Evolutionary conservation across 805 yeast species (phyloP), one percentile per base, ranked within the genome.

Genomic region (Tanozyma kutaoensis): DNA sequence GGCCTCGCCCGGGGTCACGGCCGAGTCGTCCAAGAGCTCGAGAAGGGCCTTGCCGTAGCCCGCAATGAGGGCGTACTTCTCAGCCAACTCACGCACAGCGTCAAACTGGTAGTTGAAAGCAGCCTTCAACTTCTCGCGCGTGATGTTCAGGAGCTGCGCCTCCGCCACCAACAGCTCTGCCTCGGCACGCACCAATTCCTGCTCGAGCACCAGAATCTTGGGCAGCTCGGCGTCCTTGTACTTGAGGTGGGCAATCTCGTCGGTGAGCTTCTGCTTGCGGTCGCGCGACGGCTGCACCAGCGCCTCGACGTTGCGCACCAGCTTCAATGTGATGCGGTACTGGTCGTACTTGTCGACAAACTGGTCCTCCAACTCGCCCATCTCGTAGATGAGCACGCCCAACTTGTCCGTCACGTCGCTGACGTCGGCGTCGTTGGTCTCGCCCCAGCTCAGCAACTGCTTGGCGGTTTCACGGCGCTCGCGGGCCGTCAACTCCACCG

Each of bases 111-210:
- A 86, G 66, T 80, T 76, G 71, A 81, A 91, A 29, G 96, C 93
- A 40, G 95, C 91, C 77, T 91, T 91, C 54, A 88, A 69, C 68
- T 86, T 86, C 65, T 86, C 96, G 62, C 98, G 81, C 46, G 97
- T 88, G 61, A 91, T 88, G 67, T 88, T 88, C 37, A 95, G 82
- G 53, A 88, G 74, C 68, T 88, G 98, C 33, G 97, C 97, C 68
- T 88, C 98, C 34, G 98, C 98, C 46, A 88, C 98, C 45, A 88
- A 74, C 27, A 95, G 84, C 66, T 91, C 97, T 40, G 97, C 97
- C 69, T 88, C 98, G 28, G 97, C 96, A 62, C 98, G 77, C 42
- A 91, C 97, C 54, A 91, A 72, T 64, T 91, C 97, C 66, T 91
- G 97, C 69, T 88, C 98, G 56, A 88, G 73, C 29, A 86, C 88